These are phyloP conservation scores for Cucumis melo DNA, from an alignment of 306 rosid genomes.

Conservation along the genomic window DNA sequence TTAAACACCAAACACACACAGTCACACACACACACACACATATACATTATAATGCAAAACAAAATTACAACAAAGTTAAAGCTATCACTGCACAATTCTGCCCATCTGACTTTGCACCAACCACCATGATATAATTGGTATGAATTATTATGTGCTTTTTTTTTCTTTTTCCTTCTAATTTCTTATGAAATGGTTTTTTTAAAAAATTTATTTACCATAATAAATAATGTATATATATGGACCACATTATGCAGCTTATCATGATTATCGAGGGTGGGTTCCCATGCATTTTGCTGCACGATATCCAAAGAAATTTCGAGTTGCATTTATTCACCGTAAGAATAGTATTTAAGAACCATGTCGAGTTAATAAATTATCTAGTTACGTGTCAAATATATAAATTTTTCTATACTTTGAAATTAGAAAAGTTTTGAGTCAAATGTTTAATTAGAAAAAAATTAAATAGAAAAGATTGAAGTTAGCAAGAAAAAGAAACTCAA, in stretches of 20 bases:
- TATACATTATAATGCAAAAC: no score
- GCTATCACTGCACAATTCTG: not conserved
- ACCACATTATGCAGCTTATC: constrained; percentile 1
- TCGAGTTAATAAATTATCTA: no score
- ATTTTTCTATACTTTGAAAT: no score
- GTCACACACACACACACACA: no score
- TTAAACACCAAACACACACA: not conserved
- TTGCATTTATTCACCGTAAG: no score
- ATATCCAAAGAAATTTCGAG: not conserved
- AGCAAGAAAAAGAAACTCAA: no score
- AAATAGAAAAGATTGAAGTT: no score
- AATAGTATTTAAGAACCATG: no score
- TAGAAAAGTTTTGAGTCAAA: no score
- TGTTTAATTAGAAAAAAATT: no score
- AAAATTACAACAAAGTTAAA: not conserved
- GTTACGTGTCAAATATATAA: no score
- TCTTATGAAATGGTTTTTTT: not conserved
- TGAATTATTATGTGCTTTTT: not conserved
- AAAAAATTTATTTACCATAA: not conserved
- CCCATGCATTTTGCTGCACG: constrained; percentile 4
- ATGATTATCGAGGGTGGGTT: constrained; percentile 7
- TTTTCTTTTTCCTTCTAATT: no score
- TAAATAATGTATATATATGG: not conserved
- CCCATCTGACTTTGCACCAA: constrained; percentile 10
- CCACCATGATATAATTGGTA: not conserved